A percentile compares a stretch with the other conserved stretches of the same genome.
Evolutionary conservation across 2,329 filamentous ascomycete genomes (phyloP).

Genomic region (Xylariaceae sp.): DNA sequence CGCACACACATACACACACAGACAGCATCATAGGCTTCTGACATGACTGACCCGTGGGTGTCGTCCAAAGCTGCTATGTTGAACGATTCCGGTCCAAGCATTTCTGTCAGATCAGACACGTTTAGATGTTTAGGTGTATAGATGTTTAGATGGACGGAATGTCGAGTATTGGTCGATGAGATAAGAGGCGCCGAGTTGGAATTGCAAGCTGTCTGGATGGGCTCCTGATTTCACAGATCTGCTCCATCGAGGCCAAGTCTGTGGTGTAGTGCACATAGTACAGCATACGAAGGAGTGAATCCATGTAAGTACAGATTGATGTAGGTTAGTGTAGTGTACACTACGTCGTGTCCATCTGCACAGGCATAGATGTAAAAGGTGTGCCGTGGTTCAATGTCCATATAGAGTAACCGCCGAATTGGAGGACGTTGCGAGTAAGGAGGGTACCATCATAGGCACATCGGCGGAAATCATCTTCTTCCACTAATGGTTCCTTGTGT

Average conservation of each 20-base stretch:
- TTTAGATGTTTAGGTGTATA: neutral
- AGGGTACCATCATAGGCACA: neutral
- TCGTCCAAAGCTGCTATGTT: neutral
- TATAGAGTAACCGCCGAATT: conserved; percentile 1
- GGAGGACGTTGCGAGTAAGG: conserved; percentile 6
- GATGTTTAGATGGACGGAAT: neutral
- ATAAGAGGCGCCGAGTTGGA: neutral
- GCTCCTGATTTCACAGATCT: neutral
- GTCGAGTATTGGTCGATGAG: neutral
- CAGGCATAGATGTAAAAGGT: neutral
- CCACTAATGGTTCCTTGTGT: neutral
- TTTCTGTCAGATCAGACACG: neutral
- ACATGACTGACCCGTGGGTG: no score
- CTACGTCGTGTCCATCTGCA: neutral
- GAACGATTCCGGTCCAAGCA: neutral
- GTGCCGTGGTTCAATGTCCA: conserved; percentile 1
- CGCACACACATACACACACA: no score
- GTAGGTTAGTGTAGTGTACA: conserved; percentile 2
- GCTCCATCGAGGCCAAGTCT: neutral
- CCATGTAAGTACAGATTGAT: neutral
- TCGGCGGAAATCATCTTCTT: conserved; percentile 1
- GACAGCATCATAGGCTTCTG: no score
- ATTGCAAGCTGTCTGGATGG: neutral
- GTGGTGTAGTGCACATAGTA: neutral
- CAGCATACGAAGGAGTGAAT: neutral